These are phyloP conservation scores for Backusella tarrabulga DNA, from an alignment of 192 early-diverging fungal genomes.

Conservation along the genomic window DNA sequence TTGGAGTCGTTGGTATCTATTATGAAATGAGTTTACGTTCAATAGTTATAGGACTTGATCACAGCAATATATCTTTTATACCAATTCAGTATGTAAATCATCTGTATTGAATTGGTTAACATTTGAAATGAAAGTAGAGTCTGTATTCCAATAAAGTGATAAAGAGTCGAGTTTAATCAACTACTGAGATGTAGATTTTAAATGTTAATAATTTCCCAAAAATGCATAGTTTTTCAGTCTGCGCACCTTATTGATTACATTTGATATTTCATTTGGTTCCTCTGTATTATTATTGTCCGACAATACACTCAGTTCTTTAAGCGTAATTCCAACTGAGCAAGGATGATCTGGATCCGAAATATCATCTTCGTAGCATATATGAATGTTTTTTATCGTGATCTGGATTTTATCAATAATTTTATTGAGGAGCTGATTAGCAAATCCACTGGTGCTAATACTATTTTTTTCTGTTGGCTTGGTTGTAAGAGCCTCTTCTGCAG, in stretches of 20 bases:
- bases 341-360: slow-evolving; percentile 63
- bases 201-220: neutral
- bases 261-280: slow-evolving; percentile 63
- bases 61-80: neutral
- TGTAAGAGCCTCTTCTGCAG: slow-evolving; percentile 42
- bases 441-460: slow-evolving; percentile 44
- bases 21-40: neutral
- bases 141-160: slow-evolving; percentile 77
- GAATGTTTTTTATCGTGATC: slow-evolving; percentile 79
- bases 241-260: slow-evolving; percentile 64
- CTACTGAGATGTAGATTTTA: slow-evolving; percentile 15
- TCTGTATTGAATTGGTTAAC: neutral
- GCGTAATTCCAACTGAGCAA: slow-evolving; percentile 74
- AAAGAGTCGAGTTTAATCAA: slow-evolving; percentile 60
- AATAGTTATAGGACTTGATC: neutral
- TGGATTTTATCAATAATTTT: slow-evolving; percentile 90
- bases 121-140: slow-evolving; percentile 31
- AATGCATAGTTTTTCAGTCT: neutral
- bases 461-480: slow-evolving; percentile 4
- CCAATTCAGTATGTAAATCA: slow-evolving; percentile 9
- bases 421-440: slow-evolving; percentile 69
- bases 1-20: slow-evolving; percentile 46
- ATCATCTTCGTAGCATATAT: slow-evolving; percentile 83
- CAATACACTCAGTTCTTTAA: slow-evolving; percentile 75
- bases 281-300: slow-evolving; percentile 57